Percentiles rank a stretch among this genome's conserved stretches.
Evolutionary conservation across 148 eudicot genomes (phyloP).

Genomic region (Amaranthus cruentus): DNA sequence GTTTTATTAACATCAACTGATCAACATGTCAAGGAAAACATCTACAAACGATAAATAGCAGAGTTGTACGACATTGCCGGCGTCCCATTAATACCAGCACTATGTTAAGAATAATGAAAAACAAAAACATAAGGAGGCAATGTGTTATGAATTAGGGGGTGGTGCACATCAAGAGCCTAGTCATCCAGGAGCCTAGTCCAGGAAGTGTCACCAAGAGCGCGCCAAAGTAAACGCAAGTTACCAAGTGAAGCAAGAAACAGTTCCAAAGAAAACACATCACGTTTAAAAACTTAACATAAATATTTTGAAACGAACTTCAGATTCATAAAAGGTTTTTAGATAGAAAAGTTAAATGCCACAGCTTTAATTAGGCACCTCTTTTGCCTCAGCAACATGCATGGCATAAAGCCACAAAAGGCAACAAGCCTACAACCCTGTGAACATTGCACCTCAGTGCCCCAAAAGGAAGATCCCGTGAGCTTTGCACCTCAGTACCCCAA

Average conservation of each 20-base stretch:
- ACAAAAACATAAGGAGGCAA: background rate
- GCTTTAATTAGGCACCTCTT: background rate
- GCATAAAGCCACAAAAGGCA: background rate
- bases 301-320: background rate
- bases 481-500: background rate
- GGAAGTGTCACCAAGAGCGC: background rate
- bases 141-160: background rate
- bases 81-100: background rate
- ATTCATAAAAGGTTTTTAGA: background rate
- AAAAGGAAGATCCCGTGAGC: background rate
- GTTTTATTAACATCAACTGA: too few relatives aligned
- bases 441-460: background rate
- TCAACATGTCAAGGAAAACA: too few relatives aligned
- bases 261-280: background rate
- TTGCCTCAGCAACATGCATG: background rate
- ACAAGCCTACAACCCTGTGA: background rate
- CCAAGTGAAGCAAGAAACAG: background rate
- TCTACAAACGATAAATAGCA: background rate
- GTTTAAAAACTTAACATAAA: background rate
- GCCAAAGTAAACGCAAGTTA: background rate
- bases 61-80: background rate
- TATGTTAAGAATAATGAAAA: background rate
- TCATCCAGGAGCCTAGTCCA: background rate
- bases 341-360: background rate
- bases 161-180: background rate